These are phyloP conservation scores for Trichoderma koningiopsis DNA, from an alignment of 2,329 filamentous ascomycete genomes.

Conservation along the genomic window DNA sequence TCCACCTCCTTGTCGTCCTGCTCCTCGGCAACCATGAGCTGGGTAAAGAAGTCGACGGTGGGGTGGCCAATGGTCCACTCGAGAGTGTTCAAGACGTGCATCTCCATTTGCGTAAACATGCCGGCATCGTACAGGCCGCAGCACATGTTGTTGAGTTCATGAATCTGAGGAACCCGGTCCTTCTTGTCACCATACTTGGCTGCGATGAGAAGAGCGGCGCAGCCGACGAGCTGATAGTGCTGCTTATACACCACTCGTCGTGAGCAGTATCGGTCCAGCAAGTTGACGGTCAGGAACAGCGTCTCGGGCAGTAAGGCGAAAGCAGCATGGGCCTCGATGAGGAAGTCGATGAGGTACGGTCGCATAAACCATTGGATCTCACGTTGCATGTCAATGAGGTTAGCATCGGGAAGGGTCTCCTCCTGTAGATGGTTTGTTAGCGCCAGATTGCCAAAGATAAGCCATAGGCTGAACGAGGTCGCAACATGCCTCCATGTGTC, in stretches of 20 bases:
- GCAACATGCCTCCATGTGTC: constrained; percentile 79
- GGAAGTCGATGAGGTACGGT: constrained; percentile 95
- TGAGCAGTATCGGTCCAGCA: constrained; percentile 96
- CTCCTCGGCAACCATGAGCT: constrained; percentile 82
- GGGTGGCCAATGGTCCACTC: constrained; percentile 96
- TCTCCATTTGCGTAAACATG: constrained; percentile 99
- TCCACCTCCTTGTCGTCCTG: constrained; percentile 81
- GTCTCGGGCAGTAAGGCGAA: constrained; percentile 94
- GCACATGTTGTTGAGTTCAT: constrained; percentile 98
- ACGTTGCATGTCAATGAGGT: constrained; percentile 97
- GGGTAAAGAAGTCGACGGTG: constrained; percentile 90
- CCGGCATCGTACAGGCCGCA: constrained; percentile 97
- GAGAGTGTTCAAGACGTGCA: constrained; percentile 96
- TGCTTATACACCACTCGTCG: constrained; percentile 98
- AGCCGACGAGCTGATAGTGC: constrained; percentile 97
- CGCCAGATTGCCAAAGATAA: neutral
- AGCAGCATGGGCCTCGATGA: constrained; percentile 93
- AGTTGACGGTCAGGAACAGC: constrained; percentile 92
- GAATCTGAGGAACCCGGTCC: constrained; percentile 95
- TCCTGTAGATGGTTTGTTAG: constrained; percentile 49
- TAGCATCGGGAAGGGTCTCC: constrained; percentile 91
- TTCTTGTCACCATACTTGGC: constrained; percentile 99
- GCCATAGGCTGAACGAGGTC: neutral
- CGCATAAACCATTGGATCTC: constrained; percentile 99
- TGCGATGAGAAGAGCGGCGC: constrained; percentile 91